phyloP scores from a whole-genome alignment of 768 basidiomycete species.

The Trametes punicea region DNA sequence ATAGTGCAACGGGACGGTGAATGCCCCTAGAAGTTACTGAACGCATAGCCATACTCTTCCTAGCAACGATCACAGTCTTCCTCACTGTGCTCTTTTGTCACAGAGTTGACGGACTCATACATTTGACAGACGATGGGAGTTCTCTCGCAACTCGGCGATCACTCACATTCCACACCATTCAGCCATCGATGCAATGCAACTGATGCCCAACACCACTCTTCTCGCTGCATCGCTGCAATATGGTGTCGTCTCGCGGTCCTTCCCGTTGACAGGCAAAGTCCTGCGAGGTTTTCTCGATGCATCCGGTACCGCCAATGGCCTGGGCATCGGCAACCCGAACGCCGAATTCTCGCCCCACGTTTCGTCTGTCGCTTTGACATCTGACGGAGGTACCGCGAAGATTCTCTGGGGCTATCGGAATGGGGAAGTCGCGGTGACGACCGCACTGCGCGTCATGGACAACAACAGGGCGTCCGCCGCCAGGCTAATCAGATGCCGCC shows the following conservation, averaged over 20 bases:
- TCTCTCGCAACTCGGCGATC: conserved; percentile 55
- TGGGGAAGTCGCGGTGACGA: conserved; percentile 64
- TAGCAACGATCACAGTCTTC: too few species aligned
- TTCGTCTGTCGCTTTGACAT: conserved; percentile 52
- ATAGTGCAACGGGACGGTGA: too few species aligned
- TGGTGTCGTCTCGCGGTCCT: conserved; percentile 70
- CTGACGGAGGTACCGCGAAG: conserved; percentile 63
- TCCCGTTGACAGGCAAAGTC: conserved; percentile 66
- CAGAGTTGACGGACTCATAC: too few species aligned
- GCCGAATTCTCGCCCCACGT: conserved; percentile 70
- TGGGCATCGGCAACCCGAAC: conserved; percentile 72
- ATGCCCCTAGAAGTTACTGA: too few species aligned
- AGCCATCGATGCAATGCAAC: conserved; percentile 52
- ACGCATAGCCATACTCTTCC: too few species aligned
- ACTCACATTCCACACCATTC: conserved; percentile 64
- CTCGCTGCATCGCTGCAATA: conserved; percentile 62
- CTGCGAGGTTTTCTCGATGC: conserved; percentile 69
- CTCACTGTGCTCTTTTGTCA: too few species aligned
- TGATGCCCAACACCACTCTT: conserved; percentile 54
- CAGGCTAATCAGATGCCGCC: conserved; percentile 44
- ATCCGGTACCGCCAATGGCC: conserved; percentile 51
- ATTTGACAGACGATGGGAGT: conserved; percentile 61
- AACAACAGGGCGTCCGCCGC: conserved; percentile 40
- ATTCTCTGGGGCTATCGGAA: conserved; percentile 71
- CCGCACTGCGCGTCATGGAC: conserved; percentile 59